Base-by-base conservation (phyloP, 805 yeast genomes). In the Yarrowia deformans region DNA sequence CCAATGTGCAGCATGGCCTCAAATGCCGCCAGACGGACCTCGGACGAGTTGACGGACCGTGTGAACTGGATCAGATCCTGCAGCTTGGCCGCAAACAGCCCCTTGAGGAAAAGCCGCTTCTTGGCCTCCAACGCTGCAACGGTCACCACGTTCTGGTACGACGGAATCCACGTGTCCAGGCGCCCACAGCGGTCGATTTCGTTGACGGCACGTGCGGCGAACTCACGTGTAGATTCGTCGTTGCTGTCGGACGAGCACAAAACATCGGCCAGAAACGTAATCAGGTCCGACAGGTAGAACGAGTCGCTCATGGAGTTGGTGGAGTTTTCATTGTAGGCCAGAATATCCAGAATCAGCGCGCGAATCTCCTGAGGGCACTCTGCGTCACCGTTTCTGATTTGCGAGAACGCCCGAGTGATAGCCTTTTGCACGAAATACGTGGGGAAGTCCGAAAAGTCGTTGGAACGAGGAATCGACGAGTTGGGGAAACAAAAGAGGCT, bases 161-260 rank as follows among this genome's bases (percentile, higher is more conserved):
- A 88, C 1, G 97, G 94, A 8, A 89, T 82, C 96, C 96, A 92
- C 52, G 85, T 87, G 74, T 94, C 98, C 79, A 95, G 83, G 71
- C 93, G 87, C 72, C 87, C 86, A 70, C 88, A 84, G 70, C 98
- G 83, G 69, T 88, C 86, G 56, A 95, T 81, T 75, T 93, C 98
- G 8, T 84, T 82, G 8, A 88, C 73, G 0, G 88, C 87, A 16
- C 83, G 84, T 3, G 76, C 72, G 2, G 85, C 75, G 73, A 84
- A 86, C 3, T 74, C 75, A 39, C 69, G 73, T 3, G 50, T 42
- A 13, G 67, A 16, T 34, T 60, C 67, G 19, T 60, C 52, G 19
- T 46, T 42, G 18, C 70, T 43, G 49, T 70, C 73, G 13, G 52
- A 43, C 42, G 68, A 29, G 16, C 67, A 42, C 19, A 34, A 58